Evolutionary conservation across 1,284 basidiomycete genomes (phyloP).

Genomic region (Cutaneotrichosporon mucoides): DNA sequence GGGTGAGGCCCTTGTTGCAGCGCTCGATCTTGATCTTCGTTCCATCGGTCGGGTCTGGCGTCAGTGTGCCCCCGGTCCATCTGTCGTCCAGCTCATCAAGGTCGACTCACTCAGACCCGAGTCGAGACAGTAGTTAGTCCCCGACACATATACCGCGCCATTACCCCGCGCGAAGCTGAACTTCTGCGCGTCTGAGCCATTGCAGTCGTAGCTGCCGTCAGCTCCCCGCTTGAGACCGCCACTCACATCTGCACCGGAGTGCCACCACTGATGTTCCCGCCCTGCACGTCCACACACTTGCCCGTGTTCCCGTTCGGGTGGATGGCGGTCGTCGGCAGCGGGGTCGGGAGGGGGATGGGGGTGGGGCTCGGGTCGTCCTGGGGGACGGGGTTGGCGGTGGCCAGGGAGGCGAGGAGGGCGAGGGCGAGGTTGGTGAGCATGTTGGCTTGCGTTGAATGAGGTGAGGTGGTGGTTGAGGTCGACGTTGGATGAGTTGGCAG

Average conservation of each 20-base stretch:
- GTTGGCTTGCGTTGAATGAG: too few species aligned
- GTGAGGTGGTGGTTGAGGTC: too few species aligned
- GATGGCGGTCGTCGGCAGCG: slow-evolving; percentile 21
- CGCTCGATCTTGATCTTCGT: slow-evolving; percentile 14
- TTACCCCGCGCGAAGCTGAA: slow-evolving; percentile 7
- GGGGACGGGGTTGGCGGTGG: slow-evolving; percentile 5
- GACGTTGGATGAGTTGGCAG: too few species aligned
- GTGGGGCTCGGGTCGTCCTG: slow-evolving; percentile 4
- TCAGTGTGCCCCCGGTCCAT: neutral
- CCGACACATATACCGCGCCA: slow-evolving; percentile 5
- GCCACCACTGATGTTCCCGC: slow-evolving; percentile 16
- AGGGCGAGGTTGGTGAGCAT: neutral
- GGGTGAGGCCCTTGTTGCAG: slow-evolving; percentile 21
- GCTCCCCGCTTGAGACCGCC: neutral
- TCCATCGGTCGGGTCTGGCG: slow-evolving; percentile 8
- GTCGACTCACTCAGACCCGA: slow-evolving; percentile 7
- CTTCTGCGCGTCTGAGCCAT: slow-evolving; percentile 18
- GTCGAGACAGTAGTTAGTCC: slow-evolving; percentile 31
- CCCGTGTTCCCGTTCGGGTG: slow-evolving; percentile 30
- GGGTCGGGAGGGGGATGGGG: slow-evolving; percentile 5
- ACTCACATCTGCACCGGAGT: slow-evolving; percentile 18
- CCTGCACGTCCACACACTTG: slow-evolving; percentile 34
- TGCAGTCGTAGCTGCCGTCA: slow-evolving; percentile 19
- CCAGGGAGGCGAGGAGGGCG: slow-evolving; percentile 8
- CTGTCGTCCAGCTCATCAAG: too few species aligned